Evolutionary conservation across 179 eudicot species (phyloP), one percentile per base, ranked within the genome.

Genomic region (Beta macrorhiza): DNA sequence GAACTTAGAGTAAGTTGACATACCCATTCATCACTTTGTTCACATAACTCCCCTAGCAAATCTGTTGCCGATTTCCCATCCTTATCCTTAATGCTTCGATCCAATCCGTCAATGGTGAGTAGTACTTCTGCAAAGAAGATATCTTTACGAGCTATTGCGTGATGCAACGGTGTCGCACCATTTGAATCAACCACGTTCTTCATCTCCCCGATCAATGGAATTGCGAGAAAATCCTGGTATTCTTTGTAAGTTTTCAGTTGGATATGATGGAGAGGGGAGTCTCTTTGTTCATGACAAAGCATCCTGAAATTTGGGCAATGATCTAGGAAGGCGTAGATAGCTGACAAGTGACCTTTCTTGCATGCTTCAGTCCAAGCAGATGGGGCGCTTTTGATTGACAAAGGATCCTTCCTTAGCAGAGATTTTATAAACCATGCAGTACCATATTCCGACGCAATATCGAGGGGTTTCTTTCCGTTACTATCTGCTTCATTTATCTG

Each of bases 91-190:
- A 82, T 53, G 56, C 9, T 82, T 58, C 11, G 37, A 29, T 72
- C 53, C 6, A 78, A 58, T 1, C 56, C 78, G 19, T 78, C 59
- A 47, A 56, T 42, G 16, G 58, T 25, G 6, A 78, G 78, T 52
- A 78, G 37, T 22, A 19, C 47, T 64, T 78, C 59, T 47, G 77
- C 57, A 8, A 82, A 72, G 17, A 62, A 12, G 32, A 70, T 69
- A 61, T 82, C 44, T 6, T 72, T 17, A 22, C 51, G 6, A 7
- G 8, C 45, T 20, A 78, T 37, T 15, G 85, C 85, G 20, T 5
- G 56, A 25, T 78, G 85, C 61, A 82, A 64, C 11, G 85, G 81
- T 11, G 85, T 78, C 16, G 63, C 81, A 14, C 78, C 78, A 42
- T 56, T 7, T 6, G 22, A 78, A 79, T 82, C 72, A 19, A 32